Evolutionary conservation across 2,329 filamentous ascomycete species (phyloP).

Genomic region (Penicillium corylophilum): DNA sequence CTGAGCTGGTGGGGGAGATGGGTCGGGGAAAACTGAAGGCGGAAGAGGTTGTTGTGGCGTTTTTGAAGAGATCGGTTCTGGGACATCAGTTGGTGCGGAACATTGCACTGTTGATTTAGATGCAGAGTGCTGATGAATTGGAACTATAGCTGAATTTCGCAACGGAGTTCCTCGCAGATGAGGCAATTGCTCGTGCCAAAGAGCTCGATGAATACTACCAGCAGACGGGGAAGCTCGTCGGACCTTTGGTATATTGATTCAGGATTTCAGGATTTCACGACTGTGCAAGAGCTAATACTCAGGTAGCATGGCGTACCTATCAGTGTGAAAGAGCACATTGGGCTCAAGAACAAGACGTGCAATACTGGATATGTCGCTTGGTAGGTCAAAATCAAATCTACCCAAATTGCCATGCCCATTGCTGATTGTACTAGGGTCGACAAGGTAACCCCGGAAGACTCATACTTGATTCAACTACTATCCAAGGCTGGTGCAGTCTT

Average conservation of each 20-base stretch:
- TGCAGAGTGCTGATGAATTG: background rate
- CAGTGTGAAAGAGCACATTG: constrained; percentile 62
- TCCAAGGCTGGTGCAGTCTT: constrained; percentile 42
- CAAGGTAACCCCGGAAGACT: constrained; percentile 36
- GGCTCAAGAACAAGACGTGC: constrained; percentile 50
- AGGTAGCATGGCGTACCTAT: constrained; percentile 54
- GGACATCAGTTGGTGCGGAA: constrained; percentile 34
- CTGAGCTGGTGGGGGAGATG: constrained; percentile 29
- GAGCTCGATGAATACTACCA: constrained; percentile 33
- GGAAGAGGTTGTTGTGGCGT: constrained; percentile 34
- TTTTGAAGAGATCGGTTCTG: constrained; percentile 34
- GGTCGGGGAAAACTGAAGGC: constrained; percentile 27
- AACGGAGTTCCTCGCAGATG: constrained; percentile 39
- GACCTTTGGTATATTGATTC: constrained; percentile 39
- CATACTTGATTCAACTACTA: constrained; percentile 33
- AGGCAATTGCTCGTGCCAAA: constrained; percentile 34
- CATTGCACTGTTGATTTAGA: too few species aligned
- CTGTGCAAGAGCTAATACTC: background rate
- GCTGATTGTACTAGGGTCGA: constrained; percentile 28
- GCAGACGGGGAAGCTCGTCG: constrained; percentile 46
- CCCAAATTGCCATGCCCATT: background rate
- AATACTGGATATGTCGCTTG: constrained; percentile 39
- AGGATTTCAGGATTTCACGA: background rate
- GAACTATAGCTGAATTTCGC: constrained; percentile 35
- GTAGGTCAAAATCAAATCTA: constrained; percentile 13